Conservation (phyloP, 1,139 yeast species). For the Zygosaccharomyces pseudobailii region DNA sequence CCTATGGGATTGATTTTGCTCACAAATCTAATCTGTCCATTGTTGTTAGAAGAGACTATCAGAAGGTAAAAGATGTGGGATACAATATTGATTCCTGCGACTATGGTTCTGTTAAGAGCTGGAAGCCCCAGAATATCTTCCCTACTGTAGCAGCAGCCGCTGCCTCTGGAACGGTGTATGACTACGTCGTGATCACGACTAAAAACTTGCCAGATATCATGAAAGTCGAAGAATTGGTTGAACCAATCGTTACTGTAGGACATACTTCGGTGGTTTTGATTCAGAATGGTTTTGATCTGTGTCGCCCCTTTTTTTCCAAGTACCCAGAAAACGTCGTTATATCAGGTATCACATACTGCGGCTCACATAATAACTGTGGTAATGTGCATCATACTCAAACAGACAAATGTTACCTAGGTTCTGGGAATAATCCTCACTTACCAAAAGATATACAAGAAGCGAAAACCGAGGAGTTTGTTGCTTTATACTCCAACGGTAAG, state of each 20-base stretch:
- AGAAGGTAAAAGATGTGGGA: constrained; percentile 37
- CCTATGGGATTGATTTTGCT: constrained; percentile 44
- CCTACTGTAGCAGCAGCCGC: constrained; percentile 42
- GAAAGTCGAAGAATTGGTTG: constrained; percentile 43
- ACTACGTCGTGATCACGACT: constrained; percentile 48
- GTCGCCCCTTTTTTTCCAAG: constrained; percentile 42
- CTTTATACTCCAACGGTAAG: constrained; percentile 39
- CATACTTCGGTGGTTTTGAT: constrained; percentile 42
- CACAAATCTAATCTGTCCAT: constrained; percentile 43
- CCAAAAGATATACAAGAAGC: constrained; percentile 29
- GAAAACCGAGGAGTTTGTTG: constrained; percentile 39
- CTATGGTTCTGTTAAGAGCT: constrained; percentile 45
- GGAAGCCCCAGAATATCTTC: constrained; percentile 49
- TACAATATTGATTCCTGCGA: constrained; percentile 47
- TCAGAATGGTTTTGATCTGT: constrained; percentile 56
- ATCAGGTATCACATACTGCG: constrained; percentile 49
- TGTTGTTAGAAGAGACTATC: constrained; percentile 52
- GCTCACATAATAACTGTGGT: constrained; percentile 35
- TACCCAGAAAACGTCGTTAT: constrained; percentile 44
- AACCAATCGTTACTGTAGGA: constrained; percentile 41
- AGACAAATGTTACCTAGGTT: constrained; percentile 41
- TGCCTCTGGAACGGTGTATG: constrained; percentile 38
- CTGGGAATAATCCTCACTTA: constrained; percentile 37
- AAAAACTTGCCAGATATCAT: constrained; percentile 51
- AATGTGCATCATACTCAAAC: constrained; percentile 35